Conservation (phyloP, 2,329 filamentous ascomycete genomes). For the Ophiostoma sp. region DNA sequence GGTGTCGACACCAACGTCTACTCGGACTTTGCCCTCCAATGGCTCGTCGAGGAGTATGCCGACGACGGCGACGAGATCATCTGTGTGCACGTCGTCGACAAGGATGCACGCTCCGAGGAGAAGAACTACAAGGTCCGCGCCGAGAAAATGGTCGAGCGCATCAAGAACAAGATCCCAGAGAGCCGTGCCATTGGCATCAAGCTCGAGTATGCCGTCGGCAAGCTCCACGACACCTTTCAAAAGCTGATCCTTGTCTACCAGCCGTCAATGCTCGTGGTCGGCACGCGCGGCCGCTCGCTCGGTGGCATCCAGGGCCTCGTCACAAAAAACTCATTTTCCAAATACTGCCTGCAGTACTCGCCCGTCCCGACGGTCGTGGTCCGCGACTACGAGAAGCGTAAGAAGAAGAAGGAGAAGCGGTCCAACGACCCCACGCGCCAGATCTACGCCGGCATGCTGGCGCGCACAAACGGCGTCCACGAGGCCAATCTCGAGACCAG, state of each 20-base stretch:
- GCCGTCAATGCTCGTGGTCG: constrained; percentile 84
- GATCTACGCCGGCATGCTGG: constrained; percentile 72
- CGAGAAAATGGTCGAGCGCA: constrained; percentile 64
- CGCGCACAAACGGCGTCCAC: constrained; percentile 54
- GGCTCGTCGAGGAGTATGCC: constrained; percentile 85
- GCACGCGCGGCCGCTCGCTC: constrained; percentile 76
- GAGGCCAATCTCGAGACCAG: constrained; percentile 53
- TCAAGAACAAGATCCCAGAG: constrained; percentile 70
- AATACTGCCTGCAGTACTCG: constrained; percentile 90
- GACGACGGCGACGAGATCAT: constrained; percentile 93
- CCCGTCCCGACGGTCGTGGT: constrained; percentile 92
- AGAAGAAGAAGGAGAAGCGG: constrained; percentile 85
- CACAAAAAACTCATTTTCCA: constrained; percentile 72
- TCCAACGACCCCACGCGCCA: constrained; percentile 68
- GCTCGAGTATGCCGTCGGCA: constrained; percentile 82
- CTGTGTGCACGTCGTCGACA: constrained; percentile 82
- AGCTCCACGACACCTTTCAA: constrained; percentile 85
- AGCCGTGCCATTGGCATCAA: constrained; percentile 81
- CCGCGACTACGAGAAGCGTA: constrained; percentile 76
- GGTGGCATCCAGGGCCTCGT: constrained; percentile 82
- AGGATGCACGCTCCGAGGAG: constrained; percentile 64
- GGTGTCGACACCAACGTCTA: constrained; percentile 88
- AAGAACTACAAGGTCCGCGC: constrained; percentile 73
- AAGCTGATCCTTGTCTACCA: constrained; percentile 89
- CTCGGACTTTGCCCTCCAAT: constrained; percentile 86